Percentiles rank a stretch among this genome's conserved stretches.
Conservation (phyloP, 495 filamentous ascomycete species). For the Umbilicaria muhlenbergii region DNA sequence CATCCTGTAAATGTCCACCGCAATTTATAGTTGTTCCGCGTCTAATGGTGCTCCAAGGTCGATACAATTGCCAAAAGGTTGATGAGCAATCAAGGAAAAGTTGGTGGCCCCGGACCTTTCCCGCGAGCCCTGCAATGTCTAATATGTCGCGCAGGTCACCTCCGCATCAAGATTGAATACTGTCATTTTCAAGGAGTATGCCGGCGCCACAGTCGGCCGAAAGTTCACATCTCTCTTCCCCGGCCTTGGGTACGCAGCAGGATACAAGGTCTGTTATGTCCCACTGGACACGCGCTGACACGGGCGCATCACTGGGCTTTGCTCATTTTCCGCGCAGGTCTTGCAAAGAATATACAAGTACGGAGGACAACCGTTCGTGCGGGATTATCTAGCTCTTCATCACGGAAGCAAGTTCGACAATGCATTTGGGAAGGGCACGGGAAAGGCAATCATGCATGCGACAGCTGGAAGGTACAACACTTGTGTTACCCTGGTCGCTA, state of each 20-base stretch:
- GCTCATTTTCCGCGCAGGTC: constrained; percentile 30
- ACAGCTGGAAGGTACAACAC: constrained; percentile 68
- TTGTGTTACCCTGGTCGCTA: background rate
- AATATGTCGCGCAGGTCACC: constrained; percentile 34
- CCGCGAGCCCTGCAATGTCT: background rate
- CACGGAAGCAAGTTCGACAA: constrained; percentile 70
- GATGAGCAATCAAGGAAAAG: constrained; percentile 91
- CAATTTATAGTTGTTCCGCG: background rate
- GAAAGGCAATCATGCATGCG: constrained; percentile 96
- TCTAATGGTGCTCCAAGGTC: constrained; percentile 41
- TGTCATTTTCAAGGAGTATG: constrained; percentile 89
- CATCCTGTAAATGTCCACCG: constrained; percentile 50
- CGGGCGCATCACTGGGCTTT: background rate
- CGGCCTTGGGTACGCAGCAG: constrained; percentile 89
- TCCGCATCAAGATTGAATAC: constrained; percentile 51
- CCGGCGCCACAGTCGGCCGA: constrained; percentile 43
- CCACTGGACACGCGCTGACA: background rate
- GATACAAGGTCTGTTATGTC: constrained; percentile 63
- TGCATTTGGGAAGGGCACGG: constrained; percentile 87
- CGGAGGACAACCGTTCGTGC: constrained; percentile 88
- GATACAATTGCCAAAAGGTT: constrained; percentile 97
- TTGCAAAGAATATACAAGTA: constrained; percentile 98
- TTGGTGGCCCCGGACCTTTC: constrained; percentile 17
- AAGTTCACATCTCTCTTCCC: constrained; percentile 97
- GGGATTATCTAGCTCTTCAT: constrained; percentile 76